phyloP scores from a whole-genome alignment of 345 rosid genomes.

The Eucalyptus marginata region DNA sequence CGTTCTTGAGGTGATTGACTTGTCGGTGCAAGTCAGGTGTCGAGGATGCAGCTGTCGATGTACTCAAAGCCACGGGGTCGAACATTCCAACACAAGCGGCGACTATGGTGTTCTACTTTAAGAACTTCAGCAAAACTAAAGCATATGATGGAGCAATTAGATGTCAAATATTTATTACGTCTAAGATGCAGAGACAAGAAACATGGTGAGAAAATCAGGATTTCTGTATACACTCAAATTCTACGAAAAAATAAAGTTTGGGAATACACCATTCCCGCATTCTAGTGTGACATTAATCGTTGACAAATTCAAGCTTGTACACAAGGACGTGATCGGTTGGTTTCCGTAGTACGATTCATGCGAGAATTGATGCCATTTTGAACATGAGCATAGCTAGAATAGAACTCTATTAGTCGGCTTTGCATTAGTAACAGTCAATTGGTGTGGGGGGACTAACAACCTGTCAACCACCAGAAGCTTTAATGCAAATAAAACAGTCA shows the following conservation, averaged over 20 bases:
- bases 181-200: background rate
- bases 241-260: background rate
- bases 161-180: background rate
- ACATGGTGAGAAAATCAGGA: background rate
- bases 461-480: background rate
- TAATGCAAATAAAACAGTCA: background rate
- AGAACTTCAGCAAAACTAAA: constrained; percentile 55
- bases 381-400: background rate
- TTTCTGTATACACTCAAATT: background rate
- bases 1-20: constrained; percentile 41
- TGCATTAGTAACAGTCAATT: background rate
- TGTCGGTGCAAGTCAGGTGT: constrained; percentile 50
- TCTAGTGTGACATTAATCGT: background rate
- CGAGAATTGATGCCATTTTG: background rate
- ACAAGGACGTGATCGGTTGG: background rate
- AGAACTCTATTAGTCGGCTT: background rate
- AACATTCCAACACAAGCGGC: constrained; percentile 66
- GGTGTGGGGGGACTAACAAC: background rate
- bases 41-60: constrained; percentile 51
- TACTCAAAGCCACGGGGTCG: constrained; percentile 62
- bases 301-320: background rate
- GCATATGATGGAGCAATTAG: constrained; percentile 47
- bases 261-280: background rate
- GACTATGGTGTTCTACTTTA: constrained; percentile 58
- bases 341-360: background rate